These are phyloP conservation scores for Pichia deserticola DNA, from an alignment of 805 yeast species.

Conservation along the genomic window DNA sequence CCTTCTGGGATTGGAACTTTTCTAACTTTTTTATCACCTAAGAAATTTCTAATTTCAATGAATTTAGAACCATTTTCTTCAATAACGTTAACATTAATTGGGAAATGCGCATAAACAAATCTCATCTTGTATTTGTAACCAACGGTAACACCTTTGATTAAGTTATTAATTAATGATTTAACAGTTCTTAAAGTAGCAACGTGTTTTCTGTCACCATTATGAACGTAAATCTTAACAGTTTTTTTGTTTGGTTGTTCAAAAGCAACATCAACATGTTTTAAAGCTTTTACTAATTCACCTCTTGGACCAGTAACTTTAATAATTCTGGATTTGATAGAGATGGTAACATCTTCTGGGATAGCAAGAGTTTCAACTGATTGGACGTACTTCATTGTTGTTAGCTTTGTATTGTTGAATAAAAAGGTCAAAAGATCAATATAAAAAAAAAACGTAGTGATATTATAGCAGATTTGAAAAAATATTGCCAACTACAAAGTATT, in stretches of 20 bases:
- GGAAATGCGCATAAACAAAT: slow-evolving; percentile 99
- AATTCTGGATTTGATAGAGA: slow-evolving; percentile 84
- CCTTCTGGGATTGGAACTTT: slow-evolving; percentile 80
- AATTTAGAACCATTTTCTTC: slow-evolving; percentile 65
- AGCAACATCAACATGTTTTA: slow-evolving; percentile 92
- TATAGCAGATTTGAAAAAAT: neutral
- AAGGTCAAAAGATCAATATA: too few species aligned
- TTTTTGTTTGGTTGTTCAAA: slow-evolving; percentile 70
- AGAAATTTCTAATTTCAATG: slow-evolving; percentile 98
- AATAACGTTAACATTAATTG: slow-evolving; percentile 92
- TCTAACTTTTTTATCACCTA: slow-evolving; percentile 99
- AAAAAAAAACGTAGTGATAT: too few species aligned
- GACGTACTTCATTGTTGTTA: slow-evolving; percentile 46
- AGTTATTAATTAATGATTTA: slow-evolving; percentile 87
- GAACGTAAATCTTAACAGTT: slow-evolving; percentile 82
- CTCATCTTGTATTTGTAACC: slow-evolving; percentile 99
- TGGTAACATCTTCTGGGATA: slow-evolving; percentile 88
- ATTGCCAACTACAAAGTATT: neutral
- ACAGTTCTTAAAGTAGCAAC: slow-evolving; percentile 99
- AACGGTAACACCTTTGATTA: slow-evolving; percentile 97
- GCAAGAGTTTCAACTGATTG: slow-evolving; percentile 52
- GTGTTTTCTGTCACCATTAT: slow-evolving; percentile 99
- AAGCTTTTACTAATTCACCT: slow-evolving; percentile 85
- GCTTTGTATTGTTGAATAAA: neutral
- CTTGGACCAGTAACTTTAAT: slow-evolving; percentile 96